Base-by-base conservation (phyloP, 1,139 yeast genomes). In the Pichia sp. region DNA sequence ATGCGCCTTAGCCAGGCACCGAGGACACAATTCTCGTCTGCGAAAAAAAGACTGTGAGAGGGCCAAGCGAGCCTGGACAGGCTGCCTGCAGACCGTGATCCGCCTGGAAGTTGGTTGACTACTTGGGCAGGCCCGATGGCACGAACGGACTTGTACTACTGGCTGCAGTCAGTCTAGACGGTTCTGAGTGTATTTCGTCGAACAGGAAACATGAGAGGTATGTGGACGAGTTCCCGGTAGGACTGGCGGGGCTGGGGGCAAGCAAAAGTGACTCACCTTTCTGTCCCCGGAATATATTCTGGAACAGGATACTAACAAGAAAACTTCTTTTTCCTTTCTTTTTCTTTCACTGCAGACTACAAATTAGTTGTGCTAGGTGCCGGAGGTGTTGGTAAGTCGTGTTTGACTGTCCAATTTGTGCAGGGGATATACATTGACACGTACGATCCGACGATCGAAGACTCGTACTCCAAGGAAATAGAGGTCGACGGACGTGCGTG, bases 351-450 rank as follows among this genome's bases (percentile, higher is more conserved):
- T 38, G 69, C 78, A 73, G 95, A 87, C 68, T 90, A 87, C 71
- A 92, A 91, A 69, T 75, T 93, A 59, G 97, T 92, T 34, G 97
- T 93, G 55, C 92, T 93, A 50, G 98, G 98, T 60, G 98, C 97
- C 49, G 98, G 98, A 73, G 98, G 98, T 74, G 98, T 93, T 54
- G 99, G 99, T 73, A 93, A 93, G 71, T 88, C 97, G 6, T 97
- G 97, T 29, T 75, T 92, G 60, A 92, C 97, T 52, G 92, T 92
- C 60, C 97, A 90, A 71, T 79, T 86, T 67, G 90, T 90, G 59
- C 97, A 91, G 70, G 86, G 93, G 49, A 95, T 90, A 67, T 92
- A 92, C 67, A 95, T 92, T 45, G 97, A 92, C 68, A 95, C 93
- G 63, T 93, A 93, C 67, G 98, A 93, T 72, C 99, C 99, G 16